phyloP scores from a whole-genome alignment of 345 rosid species.

The Diplotaxis tenuifolia region DNA sequence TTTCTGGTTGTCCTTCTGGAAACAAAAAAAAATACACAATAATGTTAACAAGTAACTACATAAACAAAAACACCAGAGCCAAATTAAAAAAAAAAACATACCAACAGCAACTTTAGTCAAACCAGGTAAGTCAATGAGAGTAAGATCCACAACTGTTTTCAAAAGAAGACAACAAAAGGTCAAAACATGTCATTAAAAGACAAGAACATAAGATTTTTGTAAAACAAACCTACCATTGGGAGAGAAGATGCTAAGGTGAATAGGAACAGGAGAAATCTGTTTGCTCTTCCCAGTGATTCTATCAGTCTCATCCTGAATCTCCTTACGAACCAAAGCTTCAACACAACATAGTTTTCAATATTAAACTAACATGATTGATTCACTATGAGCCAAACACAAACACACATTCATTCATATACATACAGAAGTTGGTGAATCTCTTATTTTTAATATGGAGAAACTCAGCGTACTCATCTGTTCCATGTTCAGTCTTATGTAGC shows the following conservation, averaged over 20 bases:
- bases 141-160: conserved; percentile 86
- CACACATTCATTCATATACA: background rate
- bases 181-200: background rate
- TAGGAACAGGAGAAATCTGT: conserved; percentile 90
- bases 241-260: conserved; percentile 89
- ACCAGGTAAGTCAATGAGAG: conserved; percentile 92
- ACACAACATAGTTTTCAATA: background rate
- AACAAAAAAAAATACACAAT: conserved; percentile 24
- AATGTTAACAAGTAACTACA: background rate
- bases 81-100: conserved; percentile 35
- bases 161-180: background rate
- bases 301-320: conserved; percentile 91
- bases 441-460: conserved; percentile 69
- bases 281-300: conserved; percentile 76
- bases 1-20: conserved; percentile 92
- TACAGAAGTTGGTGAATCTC: conserved; percentile 69
- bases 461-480: conserved; percentile 69
- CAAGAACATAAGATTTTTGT: no score
- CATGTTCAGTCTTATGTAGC: conserved; percentile 64
- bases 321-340: conserved; percentile 71
- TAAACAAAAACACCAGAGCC: background rate
- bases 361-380: background rate
- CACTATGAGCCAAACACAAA: background rate
- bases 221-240: conserved; percentile 53
- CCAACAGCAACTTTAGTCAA: conserved; percentile 93